These are phyloP conservation scores for Daldinia childiae DNA, from an alignment of 495 filamentous ascomycete genomes.

Conservation along the genomic window DNA sequence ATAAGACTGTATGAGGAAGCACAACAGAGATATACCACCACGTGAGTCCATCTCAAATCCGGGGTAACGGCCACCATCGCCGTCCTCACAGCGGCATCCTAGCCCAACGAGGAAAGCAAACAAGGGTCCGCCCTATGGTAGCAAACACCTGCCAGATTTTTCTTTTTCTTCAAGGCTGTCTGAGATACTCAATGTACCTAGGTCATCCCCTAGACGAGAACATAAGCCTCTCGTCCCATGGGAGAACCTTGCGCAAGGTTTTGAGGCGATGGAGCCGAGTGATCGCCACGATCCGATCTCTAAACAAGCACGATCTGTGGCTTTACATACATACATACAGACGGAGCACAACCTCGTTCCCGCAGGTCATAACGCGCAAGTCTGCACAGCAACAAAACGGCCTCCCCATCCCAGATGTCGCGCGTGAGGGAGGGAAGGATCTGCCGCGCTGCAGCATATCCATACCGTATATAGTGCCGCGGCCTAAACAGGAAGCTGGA, in stretches of 20 bases:
- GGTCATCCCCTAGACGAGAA: background rate
- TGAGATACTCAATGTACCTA: too few species aligned
- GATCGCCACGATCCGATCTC: background rate
- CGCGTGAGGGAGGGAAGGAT: constrained; percentile 1
- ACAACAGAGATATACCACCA: constrained; percentile 12
- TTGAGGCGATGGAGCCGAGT: too few species aligned
- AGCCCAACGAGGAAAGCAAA: background rate
- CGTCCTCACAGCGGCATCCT: background rate
- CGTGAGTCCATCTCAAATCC: background rate
- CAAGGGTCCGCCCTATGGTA: constrained; percentile 2
- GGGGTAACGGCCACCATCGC: constrained; percentile 5
- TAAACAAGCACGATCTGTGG: background rate
- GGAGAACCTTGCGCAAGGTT: background rate
- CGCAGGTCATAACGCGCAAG: background rate
- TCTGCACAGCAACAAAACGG: background rate
- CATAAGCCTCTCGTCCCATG: background rate
- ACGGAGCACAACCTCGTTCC: background rate
- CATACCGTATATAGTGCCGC: background rate
- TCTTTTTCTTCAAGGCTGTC: background rate
- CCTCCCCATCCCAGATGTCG: background rate
- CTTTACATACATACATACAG: too few species aligned
- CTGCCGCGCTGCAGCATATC: background rate
- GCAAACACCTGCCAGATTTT: background rate
- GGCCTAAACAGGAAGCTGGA: constrained; percentile 12
- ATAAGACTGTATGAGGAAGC: constrained; percentile 2